phyloP scores from a whole-genome alignment of 768 basidiomycete genomes.

The Tulasnella sp. region DNA sequence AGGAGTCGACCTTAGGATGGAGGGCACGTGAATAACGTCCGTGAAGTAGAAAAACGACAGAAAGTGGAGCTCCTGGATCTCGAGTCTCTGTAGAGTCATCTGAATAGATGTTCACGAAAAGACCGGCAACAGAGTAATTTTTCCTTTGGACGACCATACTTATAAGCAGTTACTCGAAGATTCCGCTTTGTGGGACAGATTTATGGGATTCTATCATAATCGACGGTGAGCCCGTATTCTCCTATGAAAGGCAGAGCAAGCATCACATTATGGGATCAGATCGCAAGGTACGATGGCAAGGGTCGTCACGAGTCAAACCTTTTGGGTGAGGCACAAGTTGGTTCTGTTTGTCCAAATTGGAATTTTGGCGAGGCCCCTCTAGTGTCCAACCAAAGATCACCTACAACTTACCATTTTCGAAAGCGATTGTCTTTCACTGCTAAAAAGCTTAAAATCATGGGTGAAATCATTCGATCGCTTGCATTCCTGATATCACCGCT shows the following conservation, averaged over 20 bases:
- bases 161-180: too few relatives aligned
- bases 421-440: not conserved
- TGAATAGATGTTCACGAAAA: constrained; percentile 7
- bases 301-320: too few relatives aligned
- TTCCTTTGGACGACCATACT: too few relatives aligned
- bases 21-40: constrained; percentile 29
- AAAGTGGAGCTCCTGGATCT: constrained; percentile 19
- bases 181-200: too few relatives aligned
- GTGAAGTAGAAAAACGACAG: constrained; percentile 36
- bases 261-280: too few relatives aligned
- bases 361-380: constrained; percentile 1
- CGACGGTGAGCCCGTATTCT: too few relatives aligned
- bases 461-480: not conserved
- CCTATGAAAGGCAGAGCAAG: too few relatives aligned
- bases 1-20: constrained; percentile 24
- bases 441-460: constrained; percentile 12
- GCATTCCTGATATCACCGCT: not conserved
- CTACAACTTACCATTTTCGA: not conserved
- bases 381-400: not conserved
- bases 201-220: too few relatives aligned
- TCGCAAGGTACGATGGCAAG: too few relatives aligned
- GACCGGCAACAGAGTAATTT: constrained; percentile 4
- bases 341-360: constrained; percentile 5
- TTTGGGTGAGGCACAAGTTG: not conserved
- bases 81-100: not conserved